These are phyloP conservation scores for Fistulinella prunicolor DNA, from an alignment of 768 basidiomycete genomes.

Conservation along the genomic window DNA sequence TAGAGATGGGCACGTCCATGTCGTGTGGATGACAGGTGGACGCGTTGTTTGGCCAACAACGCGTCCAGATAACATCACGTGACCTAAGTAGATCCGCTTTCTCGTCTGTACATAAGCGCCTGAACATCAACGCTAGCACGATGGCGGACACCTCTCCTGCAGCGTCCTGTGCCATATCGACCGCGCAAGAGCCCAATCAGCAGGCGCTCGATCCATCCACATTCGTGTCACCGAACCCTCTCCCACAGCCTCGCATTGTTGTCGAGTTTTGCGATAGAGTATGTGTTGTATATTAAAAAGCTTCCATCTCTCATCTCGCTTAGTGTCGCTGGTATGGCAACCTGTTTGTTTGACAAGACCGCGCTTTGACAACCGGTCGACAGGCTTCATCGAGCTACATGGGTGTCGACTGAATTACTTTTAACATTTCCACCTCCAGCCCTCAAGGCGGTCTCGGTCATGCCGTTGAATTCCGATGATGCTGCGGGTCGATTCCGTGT, in stretches of 20 bases:
- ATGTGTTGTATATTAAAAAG: slow-evolving; percentile 24
- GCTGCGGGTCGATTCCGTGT: slow-evolving; percentile 89
- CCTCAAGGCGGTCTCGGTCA: slow-evolving; percentile 62
- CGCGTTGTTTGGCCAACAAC: slow-evolving; percentile 45
- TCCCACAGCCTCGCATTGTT: slow-evolving; percentile 54
- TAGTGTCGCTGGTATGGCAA: slow-evolving; percentile 79
- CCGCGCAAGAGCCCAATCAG: too few relatives aligned
- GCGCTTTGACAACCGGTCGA: background rate
- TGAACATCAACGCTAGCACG: too few relatives aligned
- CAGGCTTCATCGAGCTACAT: slow-evolving; percentile 90
- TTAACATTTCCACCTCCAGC: slow-evolving; percentile 85
- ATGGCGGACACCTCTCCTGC: too few relatives aligned
- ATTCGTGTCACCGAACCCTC: slow-evolving; percentile 53
- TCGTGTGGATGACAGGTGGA: slow-evolving; percentile 6
- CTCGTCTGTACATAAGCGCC: too few relatives aligned
- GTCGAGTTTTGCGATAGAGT: slow-evolving; percentile 95
- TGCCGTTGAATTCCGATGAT: slow-evolving; percentile 76
- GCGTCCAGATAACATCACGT: slow-evolving; percentile 46
- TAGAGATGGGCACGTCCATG: slow-evolving; percentile 11
- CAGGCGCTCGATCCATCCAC: slow-evolving; percentile 53
- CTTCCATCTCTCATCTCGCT: slow-evolving; percentile 4
- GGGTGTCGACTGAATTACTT: slow-evolving; percentile 91
- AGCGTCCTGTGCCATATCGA: too few relatives aligned
- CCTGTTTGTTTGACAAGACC: background rate
- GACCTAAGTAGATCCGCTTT: too few relatives aligned